These are phyloP conservation scores for Spinellus fusiger DNA, from an alignment of 192 early-diverging fungal genomes.

Conservation along the genomic window DNA sequence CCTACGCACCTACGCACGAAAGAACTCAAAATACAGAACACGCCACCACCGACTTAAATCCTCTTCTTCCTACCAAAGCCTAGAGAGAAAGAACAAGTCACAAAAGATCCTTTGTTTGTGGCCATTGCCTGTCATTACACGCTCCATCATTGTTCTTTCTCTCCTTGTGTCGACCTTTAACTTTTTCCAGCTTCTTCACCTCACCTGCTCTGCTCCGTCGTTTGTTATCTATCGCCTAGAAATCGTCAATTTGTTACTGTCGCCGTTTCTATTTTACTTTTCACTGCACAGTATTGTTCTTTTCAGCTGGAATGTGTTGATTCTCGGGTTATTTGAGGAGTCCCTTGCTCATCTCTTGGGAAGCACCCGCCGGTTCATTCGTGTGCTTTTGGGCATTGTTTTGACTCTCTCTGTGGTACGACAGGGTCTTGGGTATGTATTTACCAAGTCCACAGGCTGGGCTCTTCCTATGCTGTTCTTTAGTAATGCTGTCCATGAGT, in stretches of 20 bases:
- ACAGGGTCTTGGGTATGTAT: constrained; percentile 37
- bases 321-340: constrained; percentile 48
- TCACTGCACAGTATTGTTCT: constrained; percentile 20
- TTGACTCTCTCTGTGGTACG: constrained; percentile 25
- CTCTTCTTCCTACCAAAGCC: not conserved
- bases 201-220: constrained; percentile 21
- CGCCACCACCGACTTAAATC: constrained; percentile 4
- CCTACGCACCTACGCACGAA: not conserved
- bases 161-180: constrained; percentile 19
- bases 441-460: constrained; percentile 48
- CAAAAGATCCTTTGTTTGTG: constrained; percentile 30
- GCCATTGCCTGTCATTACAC: constrained; percentile 32
- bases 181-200: constrained; percentile 1
- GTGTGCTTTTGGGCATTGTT: constrained; percentile 19
- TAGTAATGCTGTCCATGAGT: constrained; percentile 47
- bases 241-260: constrained; percentile 32
- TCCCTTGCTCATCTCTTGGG: constrained; percentile 37
- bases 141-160: constrained; percentile 25
- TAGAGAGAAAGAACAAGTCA: constrained; percentile 23
- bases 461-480: constrained; percentile 45
- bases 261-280: constrained; percentile 31
- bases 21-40: constrained; percentile 10
- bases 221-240: constrained; percentile 24
- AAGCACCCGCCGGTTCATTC: constrained; percentile 35
- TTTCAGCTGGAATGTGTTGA: constrained; percentile 40